A percentile compares a stretch with the other conserved stretches of the same genome.
These are phyloP conservation scores for Nannizziopsis arthrosporioides DNA, from an alignment of 2,329 filamentous ascomycete species.

Conservation along the genomic window DNA sequence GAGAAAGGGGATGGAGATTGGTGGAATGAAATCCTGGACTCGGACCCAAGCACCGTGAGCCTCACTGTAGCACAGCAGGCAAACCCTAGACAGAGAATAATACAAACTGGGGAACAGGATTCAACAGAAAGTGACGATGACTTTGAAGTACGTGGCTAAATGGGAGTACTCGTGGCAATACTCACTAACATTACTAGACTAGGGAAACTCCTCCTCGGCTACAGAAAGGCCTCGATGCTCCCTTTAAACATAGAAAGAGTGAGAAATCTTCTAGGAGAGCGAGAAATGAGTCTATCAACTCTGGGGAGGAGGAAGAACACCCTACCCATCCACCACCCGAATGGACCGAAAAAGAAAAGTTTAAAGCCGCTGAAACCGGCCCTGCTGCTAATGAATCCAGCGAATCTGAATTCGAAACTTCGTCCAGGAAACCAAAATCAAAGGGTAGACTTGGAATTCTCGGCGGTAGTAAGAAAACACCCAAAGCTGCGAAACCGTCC, in stretches of 20 bases:
- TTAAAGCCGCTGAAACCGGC: slow-evolving; percentile 10
- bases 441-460: slow-evolving; percentile 14
- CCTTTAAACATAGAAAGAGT: neutral
- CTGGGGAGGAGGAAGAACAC: neutral
- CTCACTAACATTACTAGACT: slow-evolving; percentile 18
- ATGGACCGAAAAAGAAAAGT: slow-evolving; percentile 7
- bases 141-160: slow-evolving; percentile 25
- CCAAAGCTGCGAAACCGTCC: neutral
- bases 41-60: neutral
- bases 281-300: neutral
- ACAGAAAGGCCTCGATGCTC: neutral
- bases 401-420: slow-evolving; percentile 9
- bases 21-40: slow-evolving; percentile 22
- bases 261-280: neutral
- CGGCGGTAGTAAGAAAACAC: slow-evolving; percentile 10
- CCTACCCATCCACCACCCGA: slow-evolving; percentile 8
- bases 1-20: slow-evolving; percentile 21
- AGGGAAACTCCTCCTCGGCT: slow-evolving; percentile 28
- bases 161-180: neutral
- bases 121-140: slow-evolving; percentile 26
- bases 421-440: slow-evolving; percentile 1
- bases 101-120: slow-evolving; percentile 14
- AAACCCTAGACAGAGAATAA: neutral
- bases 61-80: neutral
- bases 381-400: slow-evolving; percentile 5